Evolutionary conservation across 2,329 filamentous ascomycete species (phyloP).

Genomic region (Fusarium caatingaense): DNA sequence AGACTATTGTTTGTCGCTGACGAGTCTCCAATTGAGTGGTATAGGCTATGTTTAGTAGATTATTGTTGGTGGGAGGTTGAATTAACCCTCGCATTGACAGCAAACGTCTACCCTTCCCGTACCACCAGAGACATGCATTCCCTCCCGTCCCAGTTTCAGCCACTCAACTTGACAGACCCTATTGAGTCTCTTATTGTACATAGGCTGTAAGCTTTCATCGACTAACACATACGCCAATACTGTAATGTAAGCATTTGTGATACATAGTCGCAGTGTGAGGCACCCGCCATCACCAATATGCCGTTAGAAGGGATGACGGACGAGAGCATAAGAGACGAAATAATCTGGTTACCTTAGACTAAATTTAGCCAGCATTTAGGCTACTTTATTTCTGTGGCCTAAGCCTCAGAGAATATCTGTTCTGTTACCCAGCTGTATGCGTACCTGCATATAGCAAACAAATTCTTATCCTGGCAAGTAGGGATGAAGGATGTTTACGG

Average conservation of each 20-base stretch:
- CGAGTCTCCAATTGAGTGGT: neutral
- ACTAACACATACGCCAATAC: neutral
- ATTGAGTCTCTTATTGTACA: neutral
- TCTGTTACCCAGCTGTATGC: too few relatives aligned
- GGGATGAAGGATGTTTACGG: neutral
- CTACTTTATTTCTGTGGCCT: too few relatives aligned
- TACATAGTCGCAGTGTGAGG: neutral
- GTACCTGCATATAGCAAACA: neutral
- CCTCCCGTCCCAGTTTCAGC: too few relatives aligned
- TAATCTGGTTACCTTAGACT: too few relatives aligned
- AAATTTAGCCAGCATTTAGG: too few relatives aligned
- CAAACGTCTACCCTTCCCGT: neutral
- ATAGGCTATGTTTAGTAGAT: neutral
- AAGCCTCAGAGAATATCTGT: too few relatives aligned
- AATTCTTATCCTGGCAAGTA: neutral
- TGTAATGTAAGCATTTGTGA: neutral
- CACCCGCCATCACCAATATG: neutral
- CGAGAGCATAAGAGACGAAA: too few relatives aligned
- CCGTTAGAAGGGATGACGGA: too few relatives aligned
- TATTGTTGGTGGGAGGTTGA: too few relatives aligned
- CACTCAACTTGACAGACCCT: neutral
- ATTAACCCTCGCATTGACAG: neutral
- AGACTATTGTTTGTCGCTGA: neutral
- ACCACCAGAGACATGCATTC: too few relatives aligned
- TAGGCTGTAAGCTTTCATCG: accelerated